These are phyloP conservation scores for Favolaschia claudopus DNA, from an alignment of 768 basidiomycete genomes.

Conservation along the genomic window DNA sequence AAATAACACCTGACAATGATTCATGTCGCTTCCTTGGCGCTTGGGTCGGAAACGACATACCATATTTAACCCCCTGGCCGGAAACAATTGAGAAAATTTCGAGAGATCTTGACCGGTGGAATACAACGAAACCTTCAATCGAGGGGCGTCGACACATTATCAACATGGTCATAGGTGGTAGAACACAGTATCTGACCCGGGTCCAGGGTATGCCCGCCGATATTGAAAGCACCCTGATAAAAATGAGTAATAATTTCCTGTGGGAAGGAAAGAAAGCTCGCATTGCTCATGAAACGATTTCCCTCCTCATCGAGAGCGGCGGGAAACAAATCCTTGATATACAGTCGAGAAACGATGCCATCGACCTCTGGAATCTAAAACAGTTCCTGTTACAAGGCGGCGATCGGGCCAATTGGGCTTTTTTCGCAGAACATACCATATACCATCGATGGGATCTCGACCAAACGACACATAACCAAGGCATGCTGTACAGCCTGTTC, in stretches of 20 bases:
- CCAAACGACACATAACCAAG: background rate
- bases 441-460: background rate
- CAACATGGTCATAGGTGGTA: no score
- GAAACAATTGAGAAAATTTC: no score
- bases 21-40: background rate
- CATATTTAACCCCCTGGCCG: background rate
- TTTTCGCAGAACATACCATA: background rate
- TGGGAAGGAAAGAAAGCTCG: background rate
- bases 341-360: no score
- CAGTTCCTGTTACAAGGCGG: no score
- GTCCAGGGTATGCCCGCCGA: slow-evolving; percentile 35
- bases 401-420: background rate
- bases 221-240: background rate
- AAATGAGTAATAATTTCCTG: background rate
- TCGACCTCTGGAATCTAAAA: no score
- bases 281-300: background rate
- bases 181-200: slow-evolving; percentile 29
- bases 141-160: no score
- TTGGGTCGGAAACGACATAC: background rate
- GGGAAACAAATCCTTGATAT: no score
- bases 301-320: background rate
- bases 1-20: background rate
- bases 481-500: background rate
- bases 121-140: no score
- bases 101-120: no score